Evolutionary conservation across 2,329 filamentous ascomycete genomes (phyloP).

Genomic region (Penicillium sp.): DNA sequence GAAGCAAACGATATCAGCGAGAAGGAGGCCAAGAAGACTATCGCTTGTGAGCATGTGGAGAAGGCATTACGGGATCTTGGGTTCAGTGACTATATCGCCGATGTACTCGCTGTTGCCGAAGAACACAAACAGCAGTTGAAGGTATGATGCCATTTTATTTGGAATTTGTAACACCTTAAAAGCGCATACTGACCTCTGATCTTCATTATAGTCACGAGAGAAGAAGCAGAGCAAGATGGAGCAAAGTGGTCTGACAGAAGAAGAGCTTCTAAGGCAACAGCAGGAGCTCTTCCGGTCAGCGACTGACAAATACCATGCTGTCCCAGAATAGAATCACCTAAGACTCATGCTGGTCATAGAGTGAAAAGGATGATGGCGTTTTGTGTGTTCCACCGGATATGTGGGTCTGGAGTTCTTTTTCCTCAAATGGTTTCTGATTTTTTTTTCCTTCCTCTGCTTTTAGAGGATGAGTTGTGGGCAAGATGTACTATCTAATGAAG

Average conservation of each 20-base stretch:
- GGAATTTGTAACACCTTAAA: not conserved
- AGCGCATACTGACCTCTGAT: constrained; percentile 14
- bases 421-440: constrained; percentile 3
- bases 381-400: constrained; percentile 11
- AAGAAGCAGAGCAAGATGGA: constrained; percentile 98
- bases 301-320: constrained; percentile 66
- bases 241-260: constrained; percentile 85
- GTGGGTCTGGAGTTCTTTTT: constrained; percentile 16
- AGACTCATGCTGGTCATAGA: constrained; percentile 35
- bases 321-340: constrained; percentile 34
- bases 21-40: constrained; percentile 98
- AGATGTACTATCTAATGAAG: constrained; percentile 11
- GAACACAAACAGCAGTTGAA: constrained; percentile 93
- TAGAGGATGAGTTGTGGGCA: not conserved
- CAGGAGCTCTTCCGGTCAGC: constrained; percentile 87
- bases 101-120: constrained; percentile 79
- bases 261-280: constrained; percentile 84
- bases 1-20: constrained; percentile 99
- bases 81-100: constrained; percentile 86
- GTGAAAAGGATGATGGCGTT: constrained; percentile 27
- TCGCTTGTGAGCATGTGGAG: constrained; percentile 95
- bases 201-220: constrained; percentile 69
- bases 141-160: constrained; percentile 52
- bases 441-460: not conserved
- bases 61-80: constrained; percentile 89